Conservation (phyloP, 768 basidiomycete genomes). For the Cyclocybe cylindracea region DNA sequence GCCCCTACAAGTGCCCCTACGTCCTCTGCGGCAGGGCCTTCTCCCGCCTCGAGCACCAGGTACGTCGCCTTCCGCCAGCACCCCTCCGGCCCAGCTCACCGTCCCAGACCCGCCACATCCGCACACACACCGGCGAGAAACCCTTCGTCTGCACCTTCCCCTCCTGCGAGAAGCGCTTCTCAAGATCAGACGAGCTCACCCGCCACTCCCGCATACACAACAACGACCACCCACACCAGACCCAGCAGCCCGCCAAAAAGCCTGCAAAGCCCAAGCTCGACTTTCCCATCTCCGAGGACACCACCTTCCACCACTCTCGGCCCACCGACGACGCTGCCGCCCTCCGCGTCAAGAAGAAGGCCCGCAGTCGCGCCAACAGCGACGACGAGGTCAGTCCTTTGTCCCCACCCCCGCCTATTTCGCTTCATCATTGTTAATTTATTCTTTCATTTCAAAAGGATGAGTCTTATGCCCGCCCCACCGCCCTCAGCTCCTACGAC, state of each 20-base stretch:
- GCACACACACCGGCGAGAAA: slow-evolving; percentile 98
- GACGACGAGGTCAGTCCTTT: slow-evolving; percentile 74
- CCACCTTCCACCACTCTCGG: not conserved
- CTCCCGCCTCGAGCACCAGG: slow-evolving; percentile 95
- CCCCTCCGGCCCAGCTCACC: slow-evolving; percentile 12
- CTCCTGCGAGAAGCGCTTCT: slow-evolving; percentile 98
- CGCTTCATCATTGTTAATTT: slow-evolving; percentile 6
- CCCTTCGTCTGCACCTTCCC: slow-evolving; percentile 92
- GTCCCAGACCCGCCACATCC: slow-evolving; percentile 89
- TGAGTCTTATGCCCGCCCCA: slow-evolving; percentile 63
- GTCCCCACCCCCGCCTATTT: slow-evolving; percentile 10
- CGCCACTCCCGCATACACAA: slow-evolving; percentile 94
- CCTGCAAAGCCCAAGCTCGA: slow-evolving; percentile 19
- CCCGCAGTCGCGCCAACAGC: slow-evolving; percentile 74
- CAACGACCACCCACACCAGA: slow-evolving; percentile 42
- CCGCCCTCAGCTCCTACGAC: slow-evolving; percentile 49
- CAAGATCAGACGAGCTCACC: slow-evolving; percentile 97
- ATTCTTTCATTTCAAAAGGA: slow-evolving; percentile 31
- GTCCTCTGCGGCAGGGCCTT: slow-evolving; percentile 92
- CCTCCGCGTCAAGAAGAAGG: slow-evolving; percentile 70
- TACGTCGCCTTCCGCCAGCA: slow-evolving; percentile 26
- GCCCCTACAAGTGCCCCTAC: slow-evolving; percentile 98
- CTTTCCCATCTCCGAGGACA: slow-evolving; percentile 18
- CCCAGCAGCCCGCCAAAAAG: slow-evolving; percentile 19
- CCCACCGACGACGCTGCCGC: slow-evolving; percentile 14